Evolutionary conservation across 352 stramenopile genomes (phyloP), one percentile per base, ranked within the genome.

Genomic region (Phytophthora multivora): DNA sequence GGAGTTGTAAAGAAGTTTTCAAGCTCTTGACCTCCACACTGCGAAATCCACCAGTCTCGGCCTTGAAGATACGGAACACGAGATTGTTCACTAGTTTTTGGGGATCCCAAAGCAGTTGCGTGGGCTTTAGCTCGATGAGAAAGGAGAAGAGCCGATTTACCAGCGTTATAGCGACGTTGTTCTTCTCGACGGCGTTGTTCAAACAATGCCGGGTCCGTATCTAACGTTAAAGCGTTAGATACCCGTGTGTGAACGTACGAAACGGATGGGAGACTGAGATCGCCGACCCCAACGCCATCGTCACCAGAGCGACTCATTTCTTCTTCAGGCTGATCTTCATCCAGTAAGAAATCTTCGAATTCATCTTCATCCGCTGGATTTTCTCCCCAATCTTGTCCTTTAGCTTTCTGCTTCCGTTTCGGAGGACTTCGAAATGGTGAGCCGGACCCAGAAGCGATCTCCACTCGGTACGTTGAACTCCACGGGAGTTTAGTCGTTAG

Each of bases 31-130:
- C 88, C 88, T 2, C 74, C 71, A 19, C 77, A 64, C 23, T 92
- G 59, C 12, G 56, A 72, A 47, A 92, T 87, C 85, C 85, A 93
- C 85, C 85, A 93, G 46, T 91, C 85, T 16, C 85, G 68, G 0
- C 83, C 85, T 13, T 62, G 42, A 10, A 87, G 66, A 42, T 91
- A 93, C 2, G 85, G 69, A 0, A 59, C 61, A 8, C 48, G 63
- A 48, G 67, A 66, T 1, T 66, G 59, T 19, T 66, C 59, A 9
- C 43, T 51, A 13, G 45, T 59, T 25, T 33, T 35, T 9, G 59
- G 54, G 9, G 51, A 63, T 2, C 63, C 66, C 0, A 60, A 18
- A 11, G 30, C 35, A 2, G 39, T 59, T 6, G 11, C 60, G 47
- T 47, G 35, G 0, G 23, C 12, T 3, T n/a, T 59, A 5, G 31